A percentile compares a stretch with the other conserved stretches of the same genome.
Evolutionary conservation across 2,329 filamentous ascomycete genomes (phyloP).

Genomic region (Xylariaceae sp.): DNA sequence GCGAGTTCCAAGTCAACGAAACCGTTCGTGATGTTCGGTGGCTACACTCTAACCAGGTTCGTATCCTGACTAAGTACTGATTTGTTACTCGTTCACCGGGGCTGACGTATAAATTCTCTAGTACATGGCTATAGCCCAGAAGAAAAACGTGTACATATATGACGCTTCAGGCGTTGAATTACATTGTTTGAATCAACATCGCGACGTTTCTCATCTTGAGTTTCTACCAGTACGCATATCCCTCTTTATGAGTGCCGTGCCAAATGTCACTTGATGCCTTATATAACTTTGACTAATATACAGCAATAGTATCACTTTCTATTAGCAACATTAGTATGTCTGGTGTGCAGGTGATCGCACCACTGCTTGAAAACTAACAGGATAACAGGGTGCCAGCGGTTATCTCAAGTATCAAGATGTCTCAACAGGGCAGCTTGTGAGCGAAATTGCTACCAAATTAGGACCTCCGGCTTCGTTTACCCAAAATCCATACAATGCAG

Average conservation of each 20-base stretch:
- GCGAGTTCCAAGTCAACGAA: slow-evolving; percentile 86
- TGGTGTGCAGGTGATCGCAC: too few relatives aligned
- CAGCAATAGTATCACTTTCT: slow-evolving; percentile 73
- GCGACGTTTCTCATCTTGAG: slow-evolving; percentile 89
- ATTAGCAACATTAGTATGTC: slow-evolving; percentile 43
- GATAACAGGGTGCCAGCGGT: slow-evolving; percentile 13
- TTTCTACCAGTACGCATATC: slow-evolving; percentile 37
- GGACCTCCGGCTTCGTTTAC: slow-evolving; percentile 78
- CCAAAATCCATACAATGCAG: slow-evolving; percentile 89
- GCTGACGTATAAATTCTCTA: slow-evolving; percentile 6
- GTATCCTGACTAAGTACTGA: background rate
- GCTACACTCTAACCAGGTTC: slow-evolving; percentile 69
- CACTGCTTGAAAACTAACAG: too few relatives aligned
- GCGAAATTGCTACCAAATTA: slow-evolving; percentile 78
- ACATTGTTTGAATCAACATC: slow-evolving; percentile 84
- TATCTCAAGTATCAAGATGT: slow-evolving; percentile 86
- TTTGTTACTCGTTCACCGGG: background rate
- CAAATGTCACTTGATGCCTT: slow-evolving; percentile 30
- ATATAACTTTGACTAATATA: background rate
- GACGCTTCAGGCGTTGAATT: slow-evolving; percentile 78
- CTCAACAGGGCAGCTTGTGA: slow-evolving; percentile 84
- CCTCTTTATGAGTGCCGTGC: background rate
- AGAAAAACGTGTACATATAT: slow-evolving; percentile 96
- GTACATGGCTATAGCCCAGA: slow-evolving; percentile 60
- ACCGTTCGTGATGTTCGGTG: slow-evolving; percentile 86